Evolutionary conservation across 2,329 filamentous ascomycete genomes (phyloP), one percentile per base, ranked within the genome.

Genomic region (Boeremia lycopersici): DNA sequence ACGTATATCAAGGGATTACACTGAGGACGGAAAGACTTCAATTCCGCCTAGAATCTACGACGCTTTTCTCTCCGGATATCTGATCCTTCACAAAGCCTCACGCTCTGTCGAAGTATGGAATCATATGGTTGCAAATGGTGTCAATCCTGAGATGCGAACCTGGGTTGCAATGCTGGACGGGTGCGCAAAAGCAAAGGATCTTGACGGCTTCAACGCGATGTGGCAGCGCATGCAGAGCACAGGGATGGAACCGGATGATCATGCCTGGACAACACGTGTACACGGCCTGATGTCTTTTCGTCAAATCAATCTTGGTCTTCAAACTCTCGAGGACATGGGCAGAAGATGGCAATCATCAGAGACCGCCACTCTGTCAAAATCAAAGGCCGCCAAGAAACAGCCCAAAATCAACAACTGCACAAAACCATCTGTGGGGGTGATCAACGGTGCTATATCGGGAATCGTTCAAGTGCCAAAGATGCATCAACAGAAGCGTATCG

Each of bases 111-210:
- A 81, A 26, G 76, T 84, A 3, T 86, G 84, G 84, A 84, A 84
- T 52, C 71, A 79, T 54, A 83, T 86, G 80, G 67, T 82, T 12
- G 69, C 75, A 38, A 73, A 82, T 46, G 84, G 82, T 1, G 69
- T 88, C 28, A 72, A 77, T 51, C 87, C 89, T 12, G 86, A 81
- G 6, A 65, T 88, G 49, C 82, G 78, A 62, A 88, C 89, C 0
- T 95, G 89, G 84, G 88, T 86, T 34, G 78, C 84, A 38, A 89
- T 95, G 83, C 84, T 95, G 61, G 81, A 84, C 51, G 90, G 90
- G 1, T 91, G 87, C 74, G 84, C 82, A 67, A 80, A 79, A 44
- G 80, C 84, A 44, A 79, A 80, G 48, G 86, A 91, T 63, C 61
- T 79, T 0, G 71, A 77, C n/a, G 85, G 82, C 19, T 78, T 93